Evolutionary conservation across 495 filamentous ascomycete genomes (phyloP).

Genomic region (Neurospora sp.): DNA sequence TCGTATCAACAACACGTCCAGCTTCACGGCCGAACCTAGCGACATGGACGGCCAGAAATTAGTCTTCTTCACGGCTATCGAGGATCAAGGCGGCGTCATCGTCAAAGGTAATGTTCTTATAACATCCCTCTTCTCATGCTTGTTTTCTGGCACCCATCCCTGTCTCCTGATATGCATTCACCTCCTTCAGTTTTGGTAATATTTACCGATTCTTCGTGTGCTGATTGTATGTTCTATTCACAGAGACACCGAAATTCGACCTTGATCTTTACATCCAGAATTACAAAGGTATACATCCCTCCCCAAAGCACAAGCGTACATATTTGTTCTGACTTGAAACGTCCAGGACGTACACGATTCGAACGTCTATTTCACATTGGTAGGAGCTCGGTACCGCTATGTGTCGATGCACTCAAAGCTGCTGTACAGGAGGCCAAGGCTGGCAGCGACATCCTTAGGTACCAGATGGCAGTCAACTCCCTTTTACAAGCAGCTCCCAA

Average conservation of each 20-base stretch:
- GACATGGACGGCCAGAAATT: constrained; percentile 20
- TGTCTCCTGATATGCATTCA: not conserved
- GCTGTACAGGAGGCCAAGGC: constrained; percentile 68
- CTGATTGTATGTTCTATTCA: not conserved
- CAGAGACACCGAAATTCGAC: constrained; percentile 83
- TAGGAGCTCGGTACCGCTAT: constrained; percentile 61
- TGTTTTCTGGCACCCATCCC: not conserved
- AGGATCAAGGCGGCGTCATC: constrained; percentile 32
- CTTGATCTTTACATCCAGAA: constrained; percentile 87
- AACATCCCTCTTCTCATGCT: not conserved
- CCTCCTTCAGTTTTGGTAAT: not conserved
- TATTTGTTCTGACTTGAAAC: not conserved
- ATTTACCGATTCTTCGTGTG: constrained; percentile 1
- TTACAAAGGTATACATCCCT: constrained; percentile 57
- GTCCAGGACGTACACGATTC: constrained; percentile 57
- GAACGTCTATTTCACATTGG: constrained; percentile 77
- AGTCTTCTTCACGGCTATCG: constrained; percentile 35
- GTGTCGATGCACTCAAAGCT: constrained; percentile 68
- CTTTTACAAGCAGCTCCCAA: constrained; percentile 52
- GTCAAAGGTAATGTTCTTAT: constrained; percentile 30
- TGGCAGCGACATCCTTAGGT: constrained; percentile 62
- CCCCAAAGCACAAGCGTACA: not conserved
- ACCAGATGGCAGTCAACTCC: constrained; percentile 56
- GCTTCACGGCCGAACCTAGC: not conserved
- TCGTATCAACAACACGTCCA: not conserved